Base-by-base conservation (phyloP, 1,139 yeast species). In the Meyerozyma smithsonii region DNA sequence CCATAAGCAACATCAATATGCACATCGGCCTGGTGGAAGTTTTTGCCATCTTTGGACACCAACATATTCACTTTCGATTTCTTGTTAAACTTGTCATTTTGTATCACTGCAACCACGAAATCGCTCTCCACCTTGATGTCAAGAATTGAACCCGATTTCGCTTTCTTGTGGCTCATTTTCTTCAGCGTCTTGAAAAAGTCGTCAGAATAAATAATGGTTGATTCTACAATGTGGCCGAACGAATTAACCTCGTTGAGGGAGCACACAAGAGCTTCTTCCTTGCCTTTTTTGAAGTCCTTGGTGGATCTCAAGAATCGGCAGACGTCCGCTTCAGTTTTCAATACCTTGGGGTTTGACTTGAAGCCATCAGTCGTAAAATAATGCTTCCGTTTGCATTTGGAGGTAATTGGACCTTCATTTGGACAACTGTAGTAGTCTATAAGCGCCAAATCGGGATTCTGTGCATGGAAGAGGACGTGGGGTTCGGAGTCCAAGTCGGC, bases 1-100 rank as follows among this genome's bases (percentile, higher is more conserved):
- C 80, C 78, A 40, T 65, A 55, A 8, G 64, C 53, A 14, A 64
- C 56, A 36, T 72, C 74, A 30, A 72, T 64, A 34, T 72, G 66
- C 43, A 84, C 69, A 43, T 72, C 70, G 1, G 90, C 78, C 40
- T 66, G 62, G 11, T 57, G 55, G 62, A 84, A 85, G 7, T 46
- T 51, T 1, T 56, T 44, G 2, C 79, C 84, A 55, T 84, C 84
- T 41, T 69, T 74, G 2, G 92, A 81, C 4, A 82, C 73, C 42
- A 69, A 71, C 28, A 85, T 56, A 2, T 70, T 59, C 1, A 79
- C 65, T 32, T 61, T 61, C 1, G 81, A 68, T 23, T 59, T 54
- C 19, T 48, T 45, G 38, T 59, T 64, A 50, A 66, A 76, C 49
- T 70, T 67, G 55, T 79, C 84, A 32, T 69, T 56, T 43, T 68